Percentiles rank a stretch among this genome's conserved stretches.
phyloP scores from a whole-genome alignment of 768 basidiomycete genomes.

The Phanerochaete carnosa region DNA sequence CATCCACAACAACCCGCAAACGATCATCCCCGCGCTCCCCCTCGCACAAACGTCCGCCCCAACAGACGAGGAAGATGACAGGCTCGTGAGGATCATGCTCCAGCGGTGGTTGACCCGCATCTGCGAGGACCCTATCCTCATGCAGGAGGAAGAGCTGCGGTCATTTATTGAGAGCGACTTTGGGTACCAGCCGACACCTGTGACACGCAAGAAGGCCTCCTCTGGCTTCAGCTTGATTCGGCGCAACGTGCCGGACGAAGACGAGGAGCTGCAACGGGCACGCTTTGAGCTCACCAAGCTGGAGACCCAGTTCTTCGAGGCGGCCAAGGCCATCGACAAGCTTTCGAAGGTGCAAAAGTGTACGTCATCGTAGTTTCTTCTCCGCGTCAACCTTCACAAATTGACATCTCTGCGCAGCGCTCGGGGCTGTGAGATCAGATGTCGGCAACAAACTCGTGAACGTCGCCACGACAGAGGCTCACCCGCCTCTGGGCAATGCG shows the following conservation, averaged over 20 bases:
- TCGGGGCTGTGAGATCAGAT: constrained; percentile 77
- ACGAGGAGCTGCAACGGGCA: constrained; percentile 87
- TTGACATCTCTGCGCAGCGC: constrained; percentile 42
- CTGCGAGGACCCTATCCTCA: constrained; percentile 86
- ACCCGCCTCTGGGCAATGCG: constrained; percentile 80
- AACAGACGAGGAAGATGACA: constrained; percentile 97
- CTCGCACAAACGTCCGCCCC: constrained; percentile 96
- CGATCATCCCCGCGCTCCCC: constrained; percentile 93
- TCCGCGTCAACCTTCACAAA: not conserved
- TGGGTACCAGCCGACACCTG: constrained; percentile 86
- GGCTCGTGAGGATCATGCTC: constrained; percentile 90
- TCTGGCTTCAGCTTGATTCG: constrained; percentile 76
- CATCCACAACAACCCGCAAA: constrained; percentile 89
- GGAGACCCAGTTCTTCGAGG: constrained; percentile 89
- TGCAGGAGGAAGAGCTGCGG: constrained; percentile 89
- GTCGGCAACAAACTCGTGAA: constrained; percentile 92
- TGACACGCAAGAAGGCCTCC: constrained; percentile 66
- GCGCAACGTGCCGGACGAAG: constrained; percentile 87
- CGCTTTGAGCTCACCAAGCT: constrained; percentile 90
- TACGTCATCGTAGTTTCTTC: constrained; percentile 28
- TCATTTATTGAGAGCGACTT: constrained; percentile 98
- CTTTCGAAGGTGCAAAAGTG: constrained; percentile 78
- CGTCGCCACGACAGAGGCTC: constrained; percentile 85
- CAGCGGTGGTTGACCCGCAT: constrained; percentile 94
- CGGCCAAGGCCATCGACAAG: constrained; percentile 87